Evolutionary conservation across 177 flowering plant genomes (phyloP).

Genomic region (Vitis hybrid): DNA sequence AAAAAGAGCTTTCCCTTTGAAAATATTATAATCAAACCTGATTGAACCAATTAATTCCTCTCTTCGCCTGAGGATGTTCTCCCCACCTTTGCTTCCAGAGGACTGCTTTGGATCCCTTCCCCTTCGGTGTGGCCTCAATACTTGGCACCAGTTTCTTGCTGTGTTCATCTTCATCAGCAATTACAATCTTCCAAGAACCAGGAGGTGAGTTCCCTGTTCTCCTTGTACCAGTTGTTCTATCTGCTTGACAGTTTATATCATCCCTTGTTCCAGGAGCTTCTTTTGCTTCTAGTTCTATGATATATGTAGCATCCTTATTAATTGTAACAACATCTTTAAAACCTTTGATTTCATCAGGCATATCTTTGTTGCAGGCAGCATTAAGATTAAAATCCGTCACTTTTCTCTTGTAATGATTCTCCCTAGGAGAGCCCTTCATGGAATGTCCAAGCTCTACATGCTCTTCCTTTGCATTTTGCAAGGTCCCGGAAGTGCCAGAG

Average conservation of each 20-base stretch:
- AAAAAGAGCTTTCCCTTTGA: not conserved
- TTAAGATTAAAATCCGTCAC: slow-evolving; percentile 10
- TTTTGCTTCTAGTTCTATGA: slow-evolving; percentile 38
- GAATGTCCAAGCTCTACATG: slow-evolving; percentile 14
- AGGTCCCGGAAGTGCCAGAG: slow-evolving; percentile 45
- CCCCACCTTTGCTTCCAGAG: slow-evolving; percentile 47
- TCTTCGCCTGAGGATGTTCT: slow-evolving; percentile 27
- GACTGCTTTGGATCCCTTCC: slow-evolving; percentile 41
- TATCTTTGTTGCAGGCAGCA: slow-evolving; percentile 18
- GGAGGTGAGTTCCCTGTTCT: slow-evolving; percentile 52
- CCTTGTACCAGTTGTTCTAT: slow-evolving; percentile 36
- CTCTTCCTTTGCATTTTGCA: slow-evolving; percentile 23
- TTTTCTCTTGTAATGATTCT: slow-evolving; percentile 17
- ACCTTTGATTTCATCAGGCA: slow-evolving; percentile 12
- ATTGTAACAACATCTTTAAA: slow-evolving; percentile 31
- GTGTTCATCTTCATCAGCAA: slow-evolving; percentile 50
- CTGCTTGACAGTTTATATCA: slow-evolving; percentile 34
- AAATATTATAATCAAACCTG: slow-evolving; percentile 20
- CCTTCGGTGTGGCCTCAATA: slow-evolving; percentile 51
- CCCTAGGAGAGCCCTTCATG: slow-evolving; percentile 11
- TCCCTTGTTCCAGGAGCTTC: slow-evolving; percentile 33
- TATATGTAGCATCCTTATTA: slow-evolving; percentile 31
- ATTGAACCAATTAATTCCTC: slow-evolving; percentile 16
- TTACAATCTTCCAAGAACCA: slow-evolving; percentile 54
- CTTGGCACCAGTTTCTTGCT: slow-evolving; percentile 16